Evolutionary conservation across 192 early-diverging fungal species (phyloP), one percentile per base, ranked within the genome.

Genomic region (Rhizophagus clarus): DNA sequence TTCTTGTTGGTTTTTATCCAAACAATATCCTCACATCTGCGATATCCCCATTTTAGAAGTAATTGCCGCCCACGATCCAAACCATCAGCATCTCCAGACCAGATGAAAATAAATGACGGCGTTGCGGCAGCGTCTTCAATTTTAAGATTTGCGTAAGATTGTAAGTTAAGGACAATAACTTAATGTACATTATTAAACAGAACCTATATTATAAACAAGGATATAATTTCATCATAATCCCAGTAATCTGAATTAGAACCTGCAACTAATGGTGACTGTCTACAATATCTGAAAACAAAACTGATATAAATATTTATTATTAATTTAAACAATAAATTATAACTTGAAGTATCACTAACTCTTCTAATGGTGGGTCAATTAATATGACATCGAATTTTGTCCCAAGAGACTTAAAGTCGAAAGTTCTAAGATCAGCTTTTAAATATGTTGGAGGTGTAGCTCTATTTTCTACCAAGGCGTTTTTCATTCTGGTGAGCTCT

Each of bases 1-100:
- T 73, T 45, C 64, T 86, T 88, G 68, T 92, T 92, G 0, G 90
- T 90, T 72, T 91, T 92, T 37, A 90, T 83, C 91, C 91, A 92
- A 3, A 88, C 85, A 74, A 92, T 89, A 79, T 92, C 91, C 76
- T 92, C 91, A 74, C 89, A 90, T 22, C 91, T 76, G 14, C 91
- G 82, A 79, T 91, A 92, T n/a, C 90, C 90, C 91, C 90, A 92
- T 51, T 87, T 88, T 26, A 83, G 73, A 37, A 92, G 76, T 49
- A 92, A 81, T 31, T 90, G 86, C 22, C 91, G 82, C 15, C 91
- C 91, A 63, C 81, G 75, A 68, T 91, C 90, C 3, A 92, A 77
- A 26, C 89, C 88, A 56, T 91, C 85, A 0, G 83, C 62, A 62
- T 87, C 82, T 31, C 90, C 90, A 29, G 87, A 85, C 90, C 91